Base-by-base conservation (phyloP, 306 rosid species). In the Mucuna pruriens region DNA sequence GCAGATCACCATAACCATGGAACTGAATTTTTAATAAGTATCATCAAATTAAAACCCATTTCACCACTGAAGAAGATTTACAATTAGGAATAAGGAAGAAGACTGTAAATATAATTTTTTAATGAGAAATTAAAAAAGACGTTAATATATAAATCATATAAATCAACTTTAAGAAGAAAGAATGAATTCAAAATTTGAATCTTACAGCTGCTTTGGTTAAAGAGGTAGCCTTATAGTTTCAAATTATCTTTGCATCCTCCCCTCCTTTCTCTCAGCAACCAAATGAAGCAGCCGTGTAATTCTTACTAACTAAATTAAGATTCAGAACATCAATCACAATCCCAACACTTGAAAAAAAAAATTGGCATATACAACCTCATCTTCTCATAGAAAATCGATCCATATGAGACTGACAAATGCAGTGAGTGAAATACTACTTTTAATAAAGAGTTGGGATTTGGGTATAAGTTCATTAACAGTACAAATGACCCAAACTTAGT, bases 131-230 rank as follows among this genome's bases (percentile, higher is more conserved):
- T 5, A 31, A 68, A 52, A 13, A 52, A 1, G 3, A 34, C 33
- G 36, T 15, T 36, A 34, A 20, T 7, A 76, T n/a, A 62, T 17
- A 13, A 38, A 39, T 57, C 20, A 29, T 31, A 44, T 26, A 42
- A 46, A 67, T 16, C 45, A 78, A 25, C 76, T 52, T 76, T 4
- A 49, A 48, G 42, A 52, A 66, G 13, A 36, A 26, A 25, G n/a
- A 78, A 79, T 7, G 20, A 54, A 67, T 36, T 64, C 51, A 29
- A 78, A 51, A 23, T 55, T 16, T 68, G 60, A 67, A 78, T 54
- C 65, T 77, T 77, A 65, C 64, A 77, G 65, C 82, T 65, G 39
- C 74, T 65, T 77, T 42, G 64, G 74, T 31, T 48, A 64, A 76
- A 34, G 52, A 20, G 36, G 40, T 65, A 13, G 40, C 67, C 40